phyloP scores from a whole-genome alignment of 2,329 filamentous ascomycete species.

The Sclerotinia spermophila region DNA sequence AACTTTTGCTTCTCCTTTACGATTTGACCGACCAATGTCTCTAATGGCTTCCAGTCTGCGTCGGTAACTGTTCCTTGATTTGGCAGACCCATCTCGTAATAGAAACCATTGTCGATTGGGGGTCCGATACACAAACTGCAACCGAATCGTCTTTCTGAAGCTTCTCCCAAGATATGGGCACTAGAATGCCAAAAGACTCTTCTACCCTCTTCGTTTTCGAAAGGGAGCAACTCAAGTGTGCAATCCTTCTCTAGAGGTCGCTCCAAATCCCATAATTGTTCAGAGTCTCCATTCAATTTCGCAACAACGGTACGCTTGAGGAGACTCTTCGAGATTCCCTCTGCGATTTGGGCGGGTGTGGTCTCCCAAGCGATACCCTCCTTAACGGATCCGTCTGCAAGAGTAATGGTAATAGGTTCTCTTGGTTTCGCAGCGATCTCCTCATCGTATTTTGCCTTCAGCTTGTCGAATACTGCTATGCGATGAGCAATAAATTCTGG shows the following conservation, averaged over 20 bases:
- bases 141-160: slow-evolving; percentile 83
- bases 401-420: slow-evolving; percentile 69
- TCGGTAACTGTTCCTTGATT: slow-evolving; percentile 67
- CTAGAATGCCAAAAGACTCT: slow-evolving; percentile 98
- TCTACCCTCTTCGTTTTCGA: slow-evolving; percentile 69
- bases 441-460: slow-evolving; percentile 80
- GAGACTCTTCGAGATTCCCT: slow-evolving; percentile 77
- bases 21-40: slow-evolving; percentile 74
- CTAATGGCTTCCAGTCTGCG: slow-evolving; percentile 79
- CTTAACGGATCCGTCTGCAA: slow-evolving; percentile 68
- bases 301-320: slow-evolving; percentile 86
- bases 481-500: slow-evolving; percentile 80
- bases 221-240: slow-evolving; percentile 79
- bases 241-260: slow-evolving; percentile 85
- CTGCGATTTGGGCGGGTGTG: slow-evolving; percentile 74
- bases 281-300: slow-evolving; percentile 67
- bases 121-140: slow-evolving; percentile 93
- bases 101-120: slow-evolving; percentile 87
- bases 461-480: slow-evolving; percentile 80
- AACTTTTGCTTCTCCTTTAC: slow-evolving; percentile 98
- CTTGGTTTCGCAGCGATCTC: slow-evolving; percentile 69
- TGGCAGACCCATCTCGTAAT: slow-evolving; percentile 91
- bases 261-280: slow-evolving; percentile 86
- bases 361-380: slow-evolving; percentile 86
- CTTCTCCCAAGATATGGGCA: slow-evolving; percentile 94